Evolutionary conservation across 1,139 yeast species (phyloP).

Genomic region (Ogataea hybrid): DNA sequence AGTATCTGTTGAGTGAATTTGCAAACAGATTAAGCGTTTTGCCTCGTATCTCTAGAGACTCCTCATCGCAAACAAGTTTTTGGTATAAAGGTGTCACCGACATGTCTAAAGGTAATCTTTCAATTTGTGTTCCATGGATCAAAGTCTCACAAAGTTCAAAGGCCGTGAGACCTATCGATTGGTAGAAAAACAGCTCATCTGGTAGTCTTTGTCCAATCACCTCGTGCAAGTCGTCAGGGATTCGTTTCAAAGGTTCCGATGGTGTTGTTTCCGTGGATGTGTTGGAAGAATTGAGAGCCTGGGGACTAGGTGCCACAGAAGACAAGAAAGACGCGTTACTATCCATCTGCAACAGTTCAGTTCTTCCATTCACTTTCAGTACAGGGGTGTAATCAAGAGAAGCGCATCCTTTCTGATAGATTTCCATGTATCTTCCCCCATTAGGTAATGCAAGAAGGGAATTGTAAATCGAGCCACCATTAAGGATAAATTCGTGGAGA

Average conservation of each 20-base stretch:
- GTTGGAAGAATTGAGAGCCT: slow-evolving; percentile 4
- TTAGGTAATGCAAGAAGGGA: slow-evolving; percentile 26
- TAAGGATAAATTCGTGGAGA: slow-evolving; percentile 35
- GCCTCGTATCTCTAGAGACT: slow-evolving; percentile 51
- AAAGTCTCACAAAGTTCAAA: slow-evolving; percentile 66
- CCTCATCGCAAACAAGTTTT: slow-evolving; percentile 45
- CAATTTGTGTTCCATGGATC: slow-evolving; percentile 59
- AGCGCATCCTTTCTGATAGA: slow-evolving; percentile 52
- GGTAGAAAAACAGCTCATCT: slow-evolving; percentile 79
- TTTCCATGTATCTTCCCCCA: slow-evolving; percentile 31
- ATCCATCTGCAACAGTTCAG: slow-evolving; percentile 47
- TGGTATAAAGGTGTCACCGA: slow-evolving; percentile 57
- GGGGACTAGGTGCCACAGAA: slow-evolving; percentile 9
- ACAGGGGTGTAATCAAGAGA: slow-evolving; percentile 65
- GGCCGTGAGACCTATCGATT: slow-evolving; percentile 72
- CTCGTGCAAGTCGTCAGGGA: slow-evolving; percentile 81
- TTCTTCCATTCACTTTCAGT: slow-evolving; percentile 64
- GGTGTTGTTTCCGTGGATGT: slow-evolving; percentile 9
- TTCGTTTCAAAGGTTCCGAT: slow-evolving; percentile 28
- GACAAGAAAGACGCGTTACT: slow-evolving; percentile 18
- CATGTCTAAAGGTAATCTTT: slow-evolving; percentile 72
- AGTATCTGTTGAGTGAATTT: slow-evolving; percentile 76
- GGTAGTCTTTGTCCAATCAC: slow-evolving; percentile 85
- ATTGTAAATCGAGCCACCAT: slow-evolving; percentile 47
- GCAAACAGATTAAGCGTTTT: slow-evolving; percentile 67